phyloP scores from a whole-genome alignment of 805 yeast species.

The Saccharomycopsis javanensis region DNA sequence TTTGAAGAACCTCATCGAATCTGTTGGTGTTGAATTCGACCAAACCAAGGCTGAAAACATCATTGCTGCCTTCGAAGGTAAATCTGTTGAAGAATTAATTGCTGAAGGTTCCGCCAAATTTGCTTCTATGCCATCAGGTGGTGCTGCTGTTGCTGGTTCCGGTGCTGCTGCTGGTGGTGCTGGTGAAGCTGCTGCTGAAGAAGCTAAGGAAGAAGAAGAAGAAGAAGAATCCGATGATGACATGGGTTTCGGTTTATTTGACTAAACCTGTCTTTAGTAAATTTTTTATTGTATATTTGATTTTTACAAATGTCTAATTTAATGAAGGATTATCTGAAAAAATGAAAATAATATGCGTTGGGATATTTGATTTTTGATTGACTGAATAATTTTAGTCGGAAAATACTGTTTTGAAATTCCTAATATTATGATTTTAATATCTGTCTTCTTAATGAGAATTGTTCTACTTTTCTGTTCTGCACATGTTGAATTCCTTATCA shows the following conservation, averaged over 20 bases:
- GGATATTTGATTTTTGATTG: not conserved
- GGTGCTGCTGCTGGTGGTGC: slow-evolving; percentile 64
- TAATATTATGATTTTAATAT: too few relatives aligned
- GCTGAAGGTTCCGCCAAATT: slow-evolving; percentile 94
- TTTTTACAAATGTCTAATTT: not conserved
- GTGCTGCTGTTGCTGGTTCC: slow-evolving; percentile 80
- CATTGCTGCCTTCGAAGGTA: slow-evolving; percentile 85
- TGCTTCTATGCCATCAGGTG: slow-evolving; percentile 96
- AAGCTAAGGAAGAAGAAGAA: slow-evolving; percentile 45
- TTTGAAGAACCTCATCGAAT: slow-evolving; percentile 76
- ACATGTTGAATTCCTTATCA: too few relatives aligned
- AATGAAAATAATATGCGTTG: not conserved
- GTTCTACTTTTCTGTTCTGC: too few relatives aligned
- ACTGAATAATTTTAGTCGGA: too few relatives aligned
- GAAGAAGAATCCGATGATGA: slow-evolving; percentile 60
- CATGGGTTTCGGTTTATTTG: slow-evolving; percentile 98
- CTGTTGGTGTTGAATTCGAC: slow-evolving; percentile 96
- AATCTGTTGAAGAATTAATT: slow-evolving; percentile 79
- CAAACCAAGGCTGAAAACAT: slow-evolving; percentile 75
- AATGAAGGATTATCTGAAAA: not conserved
- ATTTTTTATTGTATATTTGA: not conserved
- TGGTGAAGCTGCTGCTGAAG: slow-evolving; percentile 62
- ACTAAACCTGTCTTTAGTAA: slow-evolving; percentile 41
- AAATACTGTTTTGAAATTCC: too few relatives aligned
- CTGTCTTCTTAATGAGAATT: too few relatives aligned